These are phyloP conservation scores for Ustilaginoidea virens DNA, from an alignment of 2,329 filamentous ascomycete species.

Conservation along the genomic window DNA sequence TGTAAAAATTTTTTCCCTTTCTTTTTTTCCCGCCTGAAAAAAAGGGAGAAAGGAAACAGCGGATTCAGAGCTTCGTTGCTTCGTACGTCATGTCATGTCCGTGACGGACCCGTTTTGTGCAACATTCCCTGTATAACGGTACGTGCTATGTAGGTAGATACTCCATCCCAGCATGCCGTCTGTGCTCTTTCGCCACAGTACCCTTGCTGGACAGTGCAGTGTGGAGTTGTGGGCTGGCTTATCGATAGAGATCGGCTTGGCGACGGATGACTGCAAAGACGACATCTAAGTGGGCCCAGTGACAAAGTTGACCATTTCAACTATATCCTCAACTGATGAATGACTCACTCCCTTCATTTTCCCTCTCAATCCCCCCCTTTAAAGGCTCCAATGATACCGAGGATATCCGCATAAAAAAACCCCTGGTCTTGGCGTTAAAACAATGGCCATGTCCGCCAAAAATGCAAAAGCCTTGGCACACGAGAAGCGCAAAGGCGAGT, in stretches of 20 bases:
- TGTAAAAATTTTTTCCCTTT: no score
- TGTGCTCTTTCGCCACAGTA: not conserved
- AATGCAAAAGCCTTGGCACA: constrained; percentile 48
- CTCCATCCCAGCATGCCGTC: constrained; percentile 1
- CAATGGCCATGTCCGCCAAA: constrained; percentile 36
- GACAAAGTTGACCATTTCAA: not conserved
- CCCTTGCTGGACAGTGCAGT: not conserved
- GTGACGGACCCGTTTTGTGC: not conserved
- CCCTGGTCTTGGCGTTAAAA: constrained; percentile 7
- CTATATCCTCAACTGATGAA: not conserved
- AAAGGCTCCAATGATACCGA: constrained; percentile 12
- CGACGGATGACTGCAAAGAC: no score
- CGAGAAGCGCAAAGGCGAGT: constrained; percentile 76
- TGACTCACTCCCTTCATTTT: not conserved
- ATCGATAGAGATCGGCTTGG: no score
- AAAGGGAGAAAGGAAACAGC: no score
- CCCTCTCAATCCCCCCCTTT: not conserved
- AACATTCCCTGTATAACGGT: constrained; percentile 1
- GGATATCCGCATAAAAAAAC: constrained; percentile 10
- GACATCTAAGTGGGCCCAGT: no score
- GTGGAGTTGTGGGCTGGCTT: no score
- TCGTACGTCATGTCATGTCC: no score
- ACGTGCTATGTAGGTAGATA: constrained; percentile 3
- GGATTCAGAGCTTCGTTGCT: no score
- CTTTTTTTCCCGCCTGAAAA: no score